A percentile compares a stretch with the other conserved stretches of the same genome.
phyloP scores from a whole-genome alignment of 768 basidiomycete species.

The Sistotremastrum niveocremeum region DNA sequence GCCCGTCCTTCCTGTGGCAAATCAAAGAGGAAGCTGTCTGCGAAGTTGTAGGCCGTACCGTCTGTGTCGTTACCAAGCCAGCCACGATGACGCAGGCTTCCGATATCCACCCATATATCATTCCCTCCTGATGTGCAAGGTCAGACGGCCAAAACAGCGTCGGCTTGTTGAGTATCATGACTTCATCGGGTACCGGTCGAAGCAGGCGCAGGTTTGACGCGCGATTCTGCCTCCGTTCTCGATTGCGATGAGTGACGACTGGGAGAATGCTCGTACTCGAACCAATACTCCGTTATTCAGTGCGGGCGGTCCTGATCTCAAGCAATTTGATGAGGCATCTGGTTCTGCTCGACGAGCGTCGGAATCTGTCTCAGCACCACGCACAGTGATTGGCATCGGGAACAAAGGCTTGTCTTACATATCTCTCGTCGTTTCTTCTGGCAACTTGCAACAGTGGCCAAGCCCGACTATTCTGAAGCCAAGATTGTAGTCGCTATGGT shows the following conservation, averaged over 20 bases:
- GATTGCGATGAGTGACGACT: constrained; percentile 1
- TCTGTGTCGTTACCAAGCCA: no score
- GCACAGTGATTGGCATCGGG: constrained; percentile 79
- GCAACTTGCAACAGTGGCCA: constrained; percentile 46
- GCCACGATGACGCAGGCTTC: no score
- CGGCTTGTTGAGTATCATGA: neutral
- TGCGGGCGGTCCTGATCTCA: constrained; percentile 72
- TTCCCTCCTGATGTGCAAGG: no score
- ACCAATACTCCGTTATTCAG: constrained; percentile 48
- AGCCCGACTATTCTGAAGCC: constrained; percentile 96
- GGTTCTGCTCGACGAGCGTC: constrained; percentile 58
- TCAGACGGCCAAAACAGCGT: no score
- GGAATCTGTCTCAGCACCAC: constrained; percentile 64
- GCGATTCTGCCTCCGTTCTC: neutral
- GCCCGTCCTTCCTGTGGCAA: no score
- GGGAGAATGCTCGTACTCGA: neutral
- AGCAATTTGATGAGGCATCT: constrained; percentile 66
- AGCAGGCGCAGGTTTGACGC: neutral
- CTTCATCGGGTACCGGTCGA: constrained; percentile 20
- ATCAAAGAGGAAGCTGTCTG: no score
- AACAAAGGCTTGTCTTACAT: constrained; percentile 49
- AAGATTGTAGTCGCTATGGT: constrained; percentile 99
- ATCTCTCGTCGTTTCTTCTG: constrained; percentile 2
- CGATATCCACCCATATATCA: no score
- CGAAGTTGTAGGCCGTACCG: no score